These are phyloP conservation scores for Penicillium sp. DNA, from an alignment of 2,329 filamentous ascomycete genomes.

Conservation along the genomic window DNA sequence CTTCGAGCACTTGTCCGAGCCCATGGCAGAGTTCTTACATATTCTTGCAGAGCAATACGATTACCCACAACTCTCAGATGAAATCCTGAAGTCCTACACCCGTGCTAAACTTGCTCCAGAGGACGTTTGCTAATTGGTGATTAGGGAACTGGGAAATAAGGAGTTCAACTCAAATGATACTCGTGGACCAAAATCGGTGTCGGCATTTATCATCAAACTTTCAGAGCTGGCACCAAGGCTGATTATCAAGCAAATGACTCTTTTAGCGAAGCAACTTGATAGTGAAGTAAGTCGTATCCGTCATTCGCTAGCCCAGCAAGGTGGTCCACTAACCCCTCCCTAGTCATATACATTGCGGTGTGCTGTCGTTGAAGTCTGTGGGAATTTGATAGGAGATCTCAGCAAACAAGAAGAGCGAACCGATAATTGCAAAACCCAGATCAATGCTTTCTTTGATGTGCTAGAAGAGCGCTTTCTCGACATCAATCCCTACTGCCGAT, in stretches of 20 bases:
- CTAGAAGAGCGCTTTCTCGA: conserved; percentile 95
- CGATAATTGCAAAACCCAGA: conserved; percentile 91
- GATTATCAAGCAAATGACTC: conserved; percentile 96
- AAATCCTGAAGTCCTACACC: conserved; percentile 70
- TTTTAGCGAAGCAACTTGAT: conserved; percentile 91
- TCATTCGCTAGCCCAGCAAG: neutral
- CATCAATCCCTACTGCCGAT: conserved; percentile 94
- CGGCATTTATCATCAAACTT: conserved; percentile 87
- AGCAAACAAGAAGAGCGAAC: conserved; percentile 89
- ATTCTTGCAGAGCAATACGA: conserved; percentile 97
- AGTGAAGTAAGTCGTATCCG: conserved; percentile 73
- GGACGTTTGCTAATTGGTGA: conserved; percentile 26
- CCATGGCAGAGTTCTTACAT: conserved; percentile 97
- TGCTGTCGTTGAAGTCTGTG: conserved; percentile 94
- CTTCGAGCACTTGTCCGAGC: conserved; percentile 97
- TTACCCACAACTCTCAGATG: conserved; percentile 91
- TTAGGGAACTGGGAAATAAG: conserved; percentile 88
- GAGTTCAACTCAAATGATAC: conserved; percentile 98
- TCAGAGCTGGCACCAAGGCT: conserved; percentile 89
- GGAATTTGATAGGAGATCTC: conserved; percentile 89
- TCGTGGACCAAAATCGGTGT: conserved; percentile 94
- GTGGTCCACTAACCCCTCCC: conserved; percentile 12
- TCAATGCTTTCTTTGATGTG: conserved; percentile 96
- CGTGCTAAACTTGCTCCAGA: neutral
- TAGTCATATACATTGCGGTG: conserved; percentile 91